Evolutionary conservation across 2,329 filamentous ascomycete genomes (phyloP), one percentile per base, ranked within the genome.

Genomic region (Diaporthe citri): DNA sequence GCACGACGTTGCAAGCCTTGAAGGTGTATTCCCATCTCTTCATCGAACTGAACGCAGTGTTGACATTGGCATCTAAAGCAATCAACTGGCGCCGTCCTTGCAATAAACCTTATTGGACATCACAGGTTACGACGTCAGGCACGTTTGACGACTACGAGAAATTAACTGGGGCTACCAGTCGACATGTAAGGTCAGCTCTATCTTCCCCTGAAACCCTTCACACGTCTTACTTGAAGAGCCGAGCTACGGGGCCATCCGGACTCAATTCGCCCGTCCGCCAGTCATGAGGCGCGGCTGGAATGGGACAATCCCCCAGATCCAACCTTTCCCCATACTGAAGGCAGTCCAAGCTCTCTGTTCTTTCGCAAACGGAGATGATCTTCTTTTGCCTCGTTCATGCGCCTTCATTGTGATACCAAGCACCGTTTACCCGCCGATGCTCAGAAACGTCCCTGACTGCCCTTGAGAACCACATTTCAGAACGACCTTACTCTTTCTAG

Each of bases 261-360:
- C 56, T 59, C 31, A 57, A 57, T 57, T 57, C 36, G 55, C 55
- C 55, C 55, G 28, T 57, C 55, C n/a, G 8, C 55, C 55, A 57
- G 15, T 34, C 8, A 57, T 57, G 31, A 57, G 28, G 31, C 56
- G 31, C 31, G 31, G 31, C 31, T 22, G 31, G 25, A n/a, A 57
- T 36, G 55, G 17, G 55, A 57, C 55, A 22, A 31, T 39, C 20
- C 4, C 31, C 56, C 31, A 39, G 17, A n/a, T n/a, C 56, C 20
- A 59, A 39, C 3, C 20, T n/a, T 34, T 34, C 25, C 55, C 55
- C 28, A 31, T 57, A 34, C 17, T 31, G 17, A 34, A 9, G 55
- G n/a, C 17, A 31, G 7, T 57, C 31, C 31, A 59, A 20, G 56
- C 20, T 57, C 17, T 28, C 52, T 56, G 22, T 39, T 36, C 31